Base-by-base conservation (phyloP, 306 rosid genomes). In the Dryas octopetala region DNA sequence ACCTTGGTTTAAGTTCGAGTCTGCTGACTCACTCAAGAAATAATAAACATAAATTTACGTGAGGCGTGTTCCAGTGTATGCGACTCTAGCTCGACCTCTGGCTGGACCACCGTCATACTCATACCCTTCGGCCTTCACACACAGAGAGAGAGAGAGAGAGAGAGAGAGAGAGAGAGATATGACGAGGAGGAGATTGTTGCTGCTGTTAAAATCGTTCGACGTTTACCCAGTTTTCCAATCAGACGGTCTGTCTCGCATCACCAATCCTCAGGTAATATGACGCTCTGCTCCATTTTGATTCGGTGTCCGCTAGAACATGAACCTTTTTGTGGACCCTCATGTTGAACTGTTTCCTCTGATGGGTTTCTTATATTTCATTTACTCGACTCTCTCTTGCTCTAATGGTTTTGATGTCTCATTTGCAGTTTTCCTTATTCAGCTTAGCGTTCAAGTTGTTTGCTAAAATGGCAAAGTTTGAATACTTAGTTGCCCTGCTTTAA, bases 201-300 rank as follows among this genome's bases (percentile, higher is more conserved):
- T 91, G 76, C 79, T 91, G 60, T 76, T 88, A 26, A 91, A 95
- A 77, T 91, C 97, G 51, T 83, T 84, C 50, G 85, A 62, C 58
- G 76, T 53, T 7, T 85, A 85, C 77, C 87, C 93, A 53, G 78
- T 85, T 44, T 57, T 74, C 70, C 83, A 74, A 38, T 75, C 78
- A 13, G 79, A 79, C 41, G 70, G 69, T n/a, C 78, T 75, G 74
- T 78, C 87, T 66, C 83, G 82, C 79, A 32, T 75, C 84, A 62
- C 85, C 67, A 81, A 59, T 23, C 87, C 96, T 50, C 91, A 74
- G 91, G 96, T 90, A 63, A 43, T 19, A 40, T 6, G 19, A 9
- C 28, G 23, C 47, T 46, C 41, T 81, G 46, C 51, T 32, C 6
- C 70, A 43, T 46, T 16, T 66, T 76, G 58, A 58, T 78, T 12